Evolutionary conservation across 2,329 filamentous ascomycete species (phyloP), one percentile per base, ranked within the genome.

Genomic region (Intubia oerlemansii): DNA sequence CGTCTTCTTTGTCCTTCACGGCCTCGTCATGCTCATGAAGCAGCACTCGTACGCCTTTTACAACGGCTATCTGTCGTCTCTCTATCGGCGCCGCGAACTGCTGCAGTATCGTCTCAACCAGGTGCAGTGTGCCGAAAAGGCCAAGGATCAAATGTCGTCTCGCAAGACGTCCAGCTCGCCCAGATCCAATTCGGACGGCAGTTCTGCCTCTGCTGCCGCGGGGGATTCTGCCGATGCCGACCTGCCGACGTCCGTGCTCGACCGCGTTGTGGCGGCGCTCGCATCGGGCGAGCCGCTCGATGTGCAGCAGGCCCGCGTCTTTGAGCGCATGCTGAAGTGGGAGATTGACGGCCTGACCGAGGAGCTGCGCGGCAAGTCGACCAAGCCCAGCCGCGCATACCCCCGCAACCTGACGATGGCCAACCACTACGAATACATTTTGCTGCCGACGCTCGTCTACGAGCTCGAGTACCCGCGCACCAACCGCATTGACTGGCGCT

Each of bases 31-130:
- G 59, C 45, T 84, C 15, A 84, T 84, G 78, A 85, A 85, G 52
- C 75, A 81, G 48, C 78, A 82, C 44, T 75, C 70, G 12, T 82
- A 79, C 42, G 62, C 72, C 5, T 80, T 79, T 39, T 82, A 80
- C 47, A 84, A 82, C 40, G 77, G 78, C 6, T 64, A 82, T 36
- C 53, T 73, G 28, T 80, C 63, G 3, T 60, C 64, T 13, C 52
- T 66, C 3, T 66, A 69, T 41, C 58, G 62, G 33, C 54, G 53
- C 32, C 53, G 62, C 2, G 38, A 42, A 9, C 41, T 46, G n/a
- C 45, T 66, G n/a, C 43, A 53, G 8, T 42, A 39, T 5, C 58
- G 54, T 32, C 46, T 79, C 10, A 27, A 26, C 17, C 17, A 32
- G 21, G 45, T 47, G 23, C 11, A 5, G 22, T 24, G 22, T 6